Base-by-base conservation (phyloP, 352 stramenopile species). In the Phytophthora tubulina region DNA sequence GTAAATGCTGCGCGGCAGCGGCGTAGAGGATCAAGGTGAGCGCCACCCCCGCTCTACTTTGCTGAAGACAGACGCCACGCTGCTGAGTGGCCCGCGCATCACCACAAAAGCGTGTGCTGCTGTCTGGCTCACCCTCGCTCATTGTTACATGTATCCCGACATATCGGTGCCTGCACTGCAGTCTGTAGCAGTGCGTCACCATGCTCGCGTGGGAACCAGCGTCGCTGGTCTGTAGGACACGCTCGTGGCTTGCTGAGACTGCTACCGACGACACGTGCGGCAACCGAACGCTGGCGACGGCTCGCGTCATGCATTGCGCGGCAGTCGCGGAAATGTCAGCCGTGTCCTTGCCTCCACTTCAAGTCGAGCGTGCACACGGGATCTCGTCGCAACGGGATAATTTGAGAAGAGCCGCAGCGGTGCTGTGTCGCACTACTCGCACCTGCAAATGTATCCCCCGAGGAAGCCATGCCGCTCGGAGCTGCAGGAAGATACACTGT, bases 371-470 rank as follows among this genome's bases (percentile, higher is more conserved):
- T 61, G 38, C 38, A 50, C 2, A 50, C 38, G 15, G 7, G 21
- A 61, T 61, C 53, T 38, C 53, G 53, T 21, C 21, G 21, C 21
- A 1, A n/a, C 39, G 50, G 53, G 53, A 61, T 61, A 32, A 13
- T 31, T 38, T 17, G 21, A 50, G 31, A 50, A 36, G 36, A 31
- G 53, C 10, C 10, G 39, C 13, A 21, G 13, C 15, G 17, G 15
- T 11, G 39, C 13, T 46, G 53, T 50, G 53, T 60, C 38, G 21
- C 38, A 60, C 53, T 49, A 15, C 39, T 21, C 39, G 39, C 53
- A 46, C 3, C 53, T 60, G 54, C 54, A 51, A 51, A 42, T 62
- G 39, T 41, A 62, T 62, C 54, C 46, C 21, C 27, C 45, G 0
- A 53, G n/a, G 17, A 14, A 53, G 46, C 46, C 21, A 35, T 21